Percentiles rank a stretch among this genome's conserved stretches.
Conservation (phyloP, 495 filamentous ascomycete genomes). For the Xylaria telfairii region DNA sequence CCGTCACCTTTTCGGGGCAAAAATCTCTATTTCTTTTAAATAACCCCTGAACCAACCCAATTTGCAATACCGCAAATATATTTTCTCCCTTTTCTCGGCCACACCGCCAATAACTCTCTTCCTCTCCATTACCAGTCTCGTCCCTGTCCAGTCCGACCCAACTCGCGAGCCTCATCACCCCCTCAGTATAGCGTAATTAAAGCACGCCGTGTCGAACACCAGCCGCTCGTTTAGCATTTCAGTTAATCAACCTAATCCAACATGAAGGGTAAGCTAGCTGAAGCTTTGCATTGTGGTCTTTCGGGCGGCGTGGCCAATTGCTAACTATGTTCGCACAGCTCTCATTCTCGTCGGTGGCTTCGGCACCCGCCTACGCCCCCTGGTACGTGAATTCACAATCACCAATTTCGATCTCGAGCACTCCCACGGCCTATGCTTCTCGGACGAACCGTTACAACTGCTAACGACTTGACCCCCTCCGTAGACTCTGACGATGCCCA, state of each 20-base stretch:
- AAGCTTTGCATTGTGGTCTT: neutral
- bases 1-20: neutral
- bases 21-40: neutral
- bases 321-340: conserved; percentile 63
- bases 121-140: neutral
- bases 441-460: conserved; percentile 19
- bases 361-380: conserved; percentile 94
- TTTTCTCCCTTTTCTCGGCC: neutral
- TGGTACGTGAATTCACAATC: conserved; percentile 68
- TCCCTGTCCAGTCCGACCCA: neutral
- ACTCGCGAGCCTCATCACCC: neutral
- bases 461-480: conserved; percentile 33
- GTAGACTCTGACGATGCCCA: conserved; percentile 95
- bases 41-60: neutral
- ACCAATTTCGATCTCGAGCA: neutral
- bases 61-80: neutral
- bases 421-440: neutral
- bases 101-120: conserved; percentile 8
- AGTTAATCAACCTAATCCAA: conserved; percentile 29
- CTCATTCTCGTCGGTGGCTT: conserved; percentile 99
- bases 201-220: neutral
- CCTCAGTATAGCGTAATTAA: neutral
- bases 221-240: conserved; percentile 8
- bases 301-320: conserved; percentile 5
- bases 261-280: conserved; percentile 50